These are phyloP conservation scores for Tulasnella sp. DNA, from an alignment of 768 basidiomycete species.

Conservation along the genomic window DNA sequence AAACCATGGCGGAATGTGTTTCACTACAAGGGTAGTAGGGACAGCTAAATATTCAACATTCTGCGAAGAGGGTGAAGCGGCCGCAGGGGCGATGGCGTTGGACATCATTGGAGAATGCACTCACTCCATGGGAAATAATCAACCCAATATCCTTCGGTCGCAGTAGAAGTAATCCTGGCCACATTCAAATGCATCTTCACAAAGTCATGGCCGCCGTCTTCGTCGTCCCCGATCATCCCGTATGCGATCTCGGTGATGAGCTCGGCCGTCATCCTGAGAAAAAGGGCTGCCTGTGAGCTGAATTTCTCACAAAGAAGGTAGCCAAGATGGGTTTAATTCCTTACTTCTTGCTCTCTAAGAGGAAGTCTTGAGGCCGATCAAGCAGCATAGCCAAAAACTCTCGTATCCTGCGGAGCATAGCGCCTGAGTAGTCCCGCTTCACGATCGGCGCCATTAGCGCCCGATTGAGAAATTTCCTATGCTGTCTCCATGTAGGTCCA, in stretches of 20 bases:
- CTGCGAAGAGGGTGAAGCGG: no score
- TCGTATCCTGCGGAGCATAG: neutral
- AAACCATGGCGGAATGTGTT: neutral
- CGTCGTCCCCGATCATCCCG: neutral
- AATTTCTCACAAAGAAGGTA: neutral
- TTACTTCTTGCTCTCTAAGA: neutral
- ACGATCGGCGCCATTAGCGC: neutral
- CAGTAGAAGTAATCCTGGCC: neutral
- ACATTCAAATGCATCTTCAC: neutral
- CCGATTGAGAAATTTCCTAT: neutral
- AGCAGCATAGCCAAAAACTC: neutral
- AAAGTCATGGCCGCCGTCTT: neutral
- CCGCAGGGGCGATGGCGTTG: neutral
- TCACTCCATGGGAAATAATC: neutral
- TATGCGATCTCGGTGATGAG: neutral
- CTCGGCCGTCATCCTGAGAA: neutral
- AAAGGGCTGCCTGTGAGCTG: neutral
- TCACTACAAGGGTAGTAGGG: neutral
- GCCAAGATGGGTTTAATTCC: neutral
- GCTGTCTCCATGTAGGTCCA: conserved; percentile 5
- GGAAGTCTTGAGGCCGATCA: neutral
- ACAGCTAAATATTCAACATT: no score
- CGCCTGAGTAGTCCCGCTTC: neutral
- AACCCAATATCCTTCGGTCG: neutral
- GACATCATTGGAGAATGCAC: neutral